Evolutionary conservation across 2,329 filamentous ascomycete species (phyloP), one percentile per base, ranked within the genome.

Genomic region (Pyrenophora graminea): DNA sequence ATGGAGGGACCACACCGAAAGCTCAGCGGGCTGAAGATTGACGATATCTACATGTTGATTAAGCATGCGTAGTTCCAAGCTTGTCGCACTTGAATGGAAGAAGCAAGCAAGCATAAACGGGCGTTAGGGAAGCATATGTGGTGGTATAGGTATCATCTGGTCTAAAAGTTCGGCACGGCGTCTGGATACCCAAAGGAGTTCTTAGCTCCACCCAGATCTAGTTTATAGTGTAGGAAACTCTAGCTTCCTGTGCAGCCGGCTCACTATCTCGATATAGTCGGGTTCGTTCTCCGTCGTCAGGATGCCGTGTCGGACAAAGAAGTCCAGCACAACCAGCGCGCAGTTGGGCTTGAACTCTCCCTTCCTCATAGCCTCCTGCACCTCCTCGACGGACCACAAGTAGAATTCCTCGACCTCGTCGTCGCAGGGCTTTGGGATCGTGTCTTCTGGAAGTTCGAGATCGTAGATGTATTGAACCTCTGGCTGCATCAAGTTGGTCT

Each of bases 1-100:
- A 82, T 99, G 48, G 89, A 96, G 68, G 94, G 95, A 5, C 94
- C 94, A 2, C 94, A 96, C 75, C 95, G 94, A 81, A 97, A 96
- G 80, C 84, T 99, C 57, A 95, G 89, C 30, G 89, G 91, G 23
- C 77, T 99, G 69, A 85, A 91, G 66, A 93, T 97, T 67, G 94
- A 99, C 73, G 88, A 96, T 70, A 86, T 95, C 58, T 99, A 99
- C 73, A 83, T 99, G 55, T 82, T 97, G 54, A 80, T 96, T 64
- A 99, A 97, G 85, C 96, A 95, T 85, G 93, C 72, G 53, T 63
- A 58, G 45, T 27, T 21, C 15, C 18, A 32, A 23, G 21, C n/a
- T n/a, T 18, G 31, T 30, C 10, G 38, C 23, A 45, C 25, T 45
- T 25, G 17, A 39, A 32, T 34, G 39, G 31, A 52, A 58, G 51